A percentile compares a stretch with the other conserved stretches of the same genome.
Conservation (phyloP, 495 filamentous ascomycete genomes). For the Astrothelium subdiscretum region DNA sequence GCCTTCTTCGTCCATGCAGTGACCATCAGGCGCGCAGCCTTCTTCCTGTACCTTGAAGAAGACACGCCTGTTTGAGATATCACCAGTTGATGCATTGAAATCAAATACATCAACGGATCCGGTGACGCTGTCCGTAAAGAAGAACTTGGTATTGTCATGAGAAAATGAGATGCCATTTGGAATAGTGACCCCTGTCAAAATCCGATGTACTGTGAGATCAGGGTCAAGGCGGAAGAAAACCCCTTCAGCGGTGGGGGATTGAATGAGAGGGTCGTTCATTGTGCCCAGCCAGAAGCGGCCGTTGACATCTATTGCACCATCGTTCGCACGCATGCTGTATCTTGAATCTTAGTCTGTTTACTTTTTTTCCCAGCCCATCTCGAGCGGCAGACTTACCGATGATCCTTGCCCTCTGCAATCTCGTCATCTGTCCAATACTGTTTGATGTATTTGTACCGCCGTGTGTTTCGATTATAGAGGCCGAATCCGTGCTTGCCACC, state of each 20-base stretch:
- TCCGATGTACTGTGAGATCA: constrained; percentile 46
- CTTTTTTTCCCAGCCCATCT: background rate
- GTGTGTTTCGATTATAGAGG: constrained; percentile 55
- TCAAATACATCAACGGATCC: constrained; percentile 62
- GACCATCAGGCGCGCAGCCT: constrained; percentile 34
- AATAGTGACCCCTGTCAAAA: constrained; percentile 57
- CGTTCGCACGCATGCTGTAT: constrained; percentile 50
- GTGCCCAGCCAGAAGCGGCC: constrained; percentile 83
- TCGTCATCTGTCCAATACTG: constrained; percentile 45
- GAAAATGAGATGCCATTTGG: constrained; percentile 74
- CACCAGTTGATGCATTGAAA: constrained; percentile 52
- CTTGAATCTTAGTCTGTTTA: background rate
- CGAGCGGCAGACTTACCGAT: constrained; percentile 23
- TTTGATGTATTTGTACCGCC: constrained; percentile 48
- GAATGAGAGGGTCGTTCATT: constrained; percentile 56
- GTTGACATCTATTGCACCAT: constrained; percentile 68
- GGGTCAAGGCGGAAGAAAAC: constrained; percentile 54
- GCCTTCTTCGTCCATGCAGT: constrained; percentile 30
- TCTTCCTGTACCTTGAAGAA: constrained; percentile 45
- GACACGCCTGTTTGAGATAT: constrained; percentile 52
- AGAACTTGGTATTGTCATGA: constrained; percentile 61
- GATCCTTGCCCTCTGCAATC: constrained; percentile 22
- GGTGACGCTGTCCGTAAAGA: constrained; percentile 65
- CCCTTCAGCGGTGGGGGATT: constrained; percentile 23
- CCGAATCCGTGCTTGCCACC: constrained; percentile 76